Base-by-base conservation (phyloP, 441 rosid species). In the Corymbia calophylla region DNA sequence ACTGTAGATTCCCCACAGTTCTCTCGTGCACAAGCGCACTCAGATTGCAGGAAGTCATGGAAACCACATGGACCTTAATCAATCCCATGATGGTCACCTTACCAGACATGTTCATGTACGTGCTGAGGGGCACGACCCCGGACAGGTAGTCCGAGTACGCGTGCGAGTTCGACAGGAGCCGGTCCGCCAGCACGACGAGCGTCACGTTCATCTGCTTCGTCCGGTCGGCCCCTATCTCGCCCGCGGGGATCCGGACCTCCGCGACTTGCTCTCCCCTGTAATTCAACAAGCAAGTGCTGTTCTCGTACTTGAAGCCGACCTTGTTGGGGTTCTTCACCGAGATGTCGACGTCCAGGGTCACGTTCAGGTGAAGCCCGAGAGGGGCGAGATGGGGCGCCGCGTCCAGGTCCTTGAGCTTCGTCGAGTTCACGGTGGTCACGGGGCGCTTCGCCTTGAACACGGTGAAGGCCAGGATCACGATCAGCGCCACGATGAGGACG, bases 381-480 rank as follows among this genome's bases (percentile, higher is more conserved):
- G 89, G 87, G 21, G 91, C 54, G 0, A 62, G 0, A 92, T 94
- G 93, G 18, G 95, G 8, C 53, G 93, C 86, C 77, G 94, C 49
- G 25, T 19, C 44, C 15, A 96, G 90, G 77, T 93, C 89, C 1
- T 90, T 80, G 0, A 98, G 88, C 51, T 92, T 1, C 88, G 96
- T 62, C 77, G 95, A 91, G 88, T 98, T 90, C 85, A 98, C 54
- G 86, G 93, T 90, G 39, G 93, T 94, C 62, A 87, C 53, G 3
- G 99, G 95, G 8, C 73, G 90, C 92, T 94, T 97, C 86, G 99
- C 92, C 90, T 98, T 98, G 95, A 95, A 96, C 5, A 94, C 96
- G 86, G 99, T 97, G 48, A 97, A 91, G 3, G 93, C 94, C 49
- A 97, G 89, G 90, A 96, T 95, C 88, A 95, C 89, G 53, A 91